These are phyloP conservation scores for Licmophora abbreviata DNA, from an alignment of 108 stramenopile genomes.

Conservation along the genomic window DNA sequence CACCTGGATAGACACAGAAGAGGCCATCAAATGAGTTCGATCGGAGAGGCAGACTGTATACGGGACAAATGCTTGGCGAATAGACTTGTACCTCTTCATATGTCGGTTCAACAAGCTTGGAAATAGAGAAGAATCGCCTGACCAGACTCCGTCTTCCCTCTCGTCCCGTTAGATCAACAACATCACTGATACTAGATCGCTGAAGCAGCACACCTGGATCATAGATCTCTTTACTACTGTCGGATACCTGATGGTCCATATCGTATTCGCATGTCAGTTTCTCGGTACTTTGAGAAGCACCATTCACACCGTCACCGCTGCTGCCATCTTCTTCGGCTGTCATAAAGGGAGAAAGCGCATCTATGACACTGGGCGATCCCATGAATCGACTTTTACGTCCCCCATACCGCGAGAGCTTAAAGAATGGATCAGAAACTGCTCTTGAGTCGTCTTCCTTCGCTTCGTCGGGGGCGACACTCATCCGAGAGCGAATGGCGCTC, in stretches of 20 bases:
- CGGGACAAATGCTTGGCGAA: too few relatives aligned
- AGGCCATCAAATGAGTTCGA: too few relatives aligned
- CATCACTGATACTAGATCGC: conserved; percentile 62
- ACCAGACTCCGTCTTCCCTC: conserved; percentile 42
- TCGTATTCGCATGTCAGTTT: conserved; percentile 44
- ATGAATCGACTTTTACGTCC: conserved; percentile 42
- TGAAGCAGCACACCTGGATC: conserved; percentile 50
- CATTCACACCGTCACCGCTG: conserved; percentile 3
- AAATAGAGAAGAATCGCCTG: conserved; percentile 37
- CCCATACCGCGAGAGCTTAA: conserved; percentile 51
- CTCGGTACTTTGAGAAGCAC: conserved; percentile 8
- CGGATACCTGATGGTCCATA: conserved; percentile 1
- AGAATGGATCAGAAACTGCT: too few relatives aligned
- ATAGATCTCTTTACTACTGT: conserved; percentile 1
- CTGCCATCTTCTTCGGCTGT: conserved; percentile 32
- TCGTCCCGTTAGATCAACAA: conserved; percentile 55
- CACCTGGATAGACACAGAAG: too few relatives aligned
- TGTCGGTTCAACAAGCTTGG: conserved; percentile 68
- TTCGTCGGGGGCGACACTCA: too few relatives aligned
- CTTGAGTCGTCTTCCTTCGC: too few relatives aligned
- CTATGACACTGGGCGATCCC: conserved; percentile 27
- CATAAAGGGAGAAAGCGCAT: conserved; percentile 49
- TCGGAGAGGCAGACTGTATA: too few relatives aligned
- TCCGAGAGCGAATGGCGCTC: too few relatives aligned
- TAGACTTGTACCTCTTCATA: too few relatives aligned